Base-by-base conservation (phyloP, 2,329 filamentous ascomycete genomes). In the Blastomyces parvus region DNA sequence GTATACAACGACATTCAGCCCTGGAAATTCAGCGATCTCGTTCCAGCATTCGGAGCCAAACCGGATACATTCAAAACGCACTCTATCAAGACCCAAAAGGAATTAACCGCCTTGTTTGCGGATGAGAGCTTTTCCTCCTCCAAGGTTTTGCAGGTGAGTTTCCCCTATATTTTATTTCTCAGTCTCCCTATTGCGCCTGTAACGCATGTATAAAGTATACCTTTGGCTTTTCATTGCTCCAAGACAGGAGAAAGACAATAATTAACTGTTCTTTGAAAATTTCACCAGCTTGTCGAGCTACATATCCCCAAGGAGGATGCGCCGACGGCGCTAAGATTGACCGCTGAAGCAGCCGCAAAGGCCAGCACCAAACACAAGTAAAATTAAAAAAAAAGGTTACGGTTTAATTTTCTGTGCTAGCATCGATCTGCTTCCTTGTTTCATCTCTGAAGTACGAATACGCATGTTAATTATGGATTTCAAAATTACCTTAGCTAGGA, bases 221-320 rank as follows among this genome's bases (percentile, higher is more conserved):
- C 9, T 50, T 50, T 50, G 9, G 22, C 6, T 30, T 56, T 22
- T 56, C 19, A n/a, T 38, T 53, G 4, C 9, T 22, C 1, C 7
- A 14, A 38, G 30, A 56, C 11, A 56, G n/a, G 25, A 52, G 17
- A 14, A 25, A 30, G 4, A 19, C 27, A 9, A 19, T 5, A 30
- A 30, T 14, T 52, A 25, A 52, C 25, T 27, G 2, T 6, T 17
- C 40, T 64, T 80, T 25, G 14, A 36, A 72, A 88, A 68, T 82
- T 38, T 38, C 19, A n/a, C 19, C n/a, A 91, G 72, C 86, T 93
- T 69, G 89, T 93, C 42, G 90, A 94, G 79, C 69, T 93, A 61
- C 87, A 89, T 67, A 90, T 93, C 83, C 85, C 85, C 1, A 87
- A 83, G 76, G 81, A 90, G 65, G 89, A 94, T 75, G 89, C 88